These are phyloP conservation scores for Paramecium biaurelia DNA, from an alignment of 73 alveolate species.

Conservation along the genomic window DNA sequence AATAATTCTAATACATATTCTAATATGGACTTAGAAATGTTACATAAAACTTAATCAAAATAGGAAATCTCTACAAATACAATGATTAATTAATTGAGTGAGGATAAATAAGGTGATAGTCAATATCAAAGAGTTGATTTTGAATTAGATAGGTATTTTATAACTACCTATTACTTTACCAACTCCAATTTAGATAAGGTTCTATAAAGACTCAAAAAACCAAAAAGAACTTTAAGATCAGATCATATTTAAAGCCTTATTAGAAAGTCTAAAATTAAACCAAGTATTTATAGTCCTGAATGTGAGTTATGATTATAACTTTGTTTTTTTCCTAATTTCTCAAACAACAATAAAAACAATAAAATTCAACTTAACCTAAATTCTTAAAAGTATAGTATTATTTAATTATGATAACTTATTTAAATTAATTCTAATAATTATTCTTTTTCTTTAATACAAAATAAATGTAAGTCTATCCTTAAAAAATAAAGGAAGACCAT, in stretches of 20 bases:
- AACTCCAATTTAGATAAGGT: not conserved
- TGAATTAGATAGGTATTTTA: slow-evolving; percentile 26
- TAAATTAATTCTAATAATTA: not conserved
- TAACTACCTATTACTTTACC: not conserved
- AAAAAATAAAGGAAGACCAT: not conserved
- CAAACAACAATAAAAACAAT: not conserved
- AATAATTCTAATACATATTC: not conserved
- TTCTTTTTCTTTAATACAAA: not conserved
- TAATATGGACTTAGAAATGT: not conserved
- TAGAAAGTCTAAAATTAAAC: not conserved
- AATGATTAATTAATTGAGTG: not conserved
- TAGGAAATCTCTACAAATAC: not conserved
- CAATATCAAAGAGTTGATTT: not conserved
- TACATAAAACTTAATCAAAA: not conserved
- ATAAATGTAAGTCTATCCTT: slow-evolving; percentile 4
- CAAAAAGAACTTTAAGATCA: not conserved
- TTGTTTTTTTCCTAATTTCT: not conserved
- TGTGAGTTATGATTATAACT: not conserved
- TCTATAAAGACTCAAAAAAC: not conserved
- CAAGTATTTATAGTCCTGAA: not conserved
- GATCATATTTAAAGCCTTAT: not conserved
- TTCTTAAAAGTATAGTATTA: not conserved
- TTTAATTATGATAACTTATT: not conserved
- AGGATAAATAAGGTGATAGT: not conserved
- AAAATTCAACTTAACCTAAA: not conserved